Base-by-base conservation (phyloP, 805 yeast genomes). In the Suhomyces emberorum region DNA sequence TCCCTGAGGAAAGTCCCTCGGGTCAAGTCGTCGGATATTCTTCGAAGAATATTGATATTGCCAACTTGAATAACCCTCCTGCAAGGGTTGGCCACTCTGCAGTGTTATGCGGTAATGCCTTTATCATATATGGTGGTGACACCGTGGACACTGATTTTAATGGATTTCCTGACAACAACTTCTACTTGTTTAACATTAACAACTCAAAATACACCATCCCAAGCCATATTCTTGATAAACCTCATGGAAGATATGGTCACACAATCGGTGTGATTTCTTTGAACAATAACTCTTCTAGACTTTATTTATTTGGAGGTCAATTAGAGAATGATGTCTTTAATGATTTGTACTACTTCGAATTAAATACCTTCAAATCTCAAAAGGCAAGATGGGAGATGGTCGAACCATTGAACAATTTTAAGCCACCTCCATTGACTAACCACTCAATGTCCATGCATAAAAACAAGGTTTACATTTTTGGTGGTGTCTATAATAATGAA, bases 61-160 rank as follows among this genome's bases (percentile, higher is more conserved):
- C 83, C 41, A 85, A 84, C 42, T 76, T 78, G 43, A 80, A 84
- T 34, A 77, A 87, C 12, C 96, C 97, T 2, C 91, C 96, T 14
- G 96, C 98, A 22, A 79, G 98, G 51, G 96, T 91, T 5, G 98
- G 98, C 3, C 99, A 93, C 61, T 87, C 96, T 4, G 75, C 95
- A 1, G 84, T 89, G 7, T 70, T 91, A 22, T 82, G 95, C 42
- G 98, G 98, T 10, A 91, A 89, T 54, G 98, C 98, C 1, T 93
- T 83, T 52, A 88, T 93, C 30, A 78, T 93, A 10, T 91, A 87
- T 61, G 98, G 98, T 23, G 99, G 99, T 52, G 98, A 93, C 57
- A 93, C 98, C 1, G 84, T 81, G 26, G 83, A 80, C 34, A 82
- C 88, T 23, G 88, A 83, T 53, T 75, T 74, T 32, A 72, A 72